Evolutionary conservation across 805 yeast genomes (phyloP), one percentile per base, ranked within the genome.

Genomic region (Wickerhamiella slavikovae): DNA sequence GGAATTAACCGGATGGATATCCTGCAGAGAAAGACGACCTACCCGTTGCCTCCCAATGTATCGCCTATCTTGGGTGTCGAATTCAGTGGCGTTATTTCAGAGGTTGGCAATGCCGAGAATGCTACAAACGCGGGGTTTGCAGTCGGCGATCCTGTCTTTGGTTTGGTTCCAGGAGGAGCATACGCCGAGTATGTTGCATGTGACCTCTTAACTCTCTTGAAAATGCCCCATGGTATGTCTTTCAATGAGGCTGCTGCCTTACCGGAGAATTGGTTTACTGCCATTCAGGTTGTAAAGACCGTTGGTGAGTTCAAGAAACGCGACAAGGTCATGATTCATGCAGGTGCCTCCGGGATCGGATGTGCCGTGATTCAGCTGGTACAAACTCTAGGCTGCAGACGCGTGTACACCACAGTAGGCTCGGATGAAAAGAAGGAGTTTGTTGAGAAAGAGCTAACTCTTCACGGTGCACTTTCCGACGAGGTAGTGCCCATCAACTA

Each of bases 251-350:
- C 54, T 2, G 54, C 57, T 2, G 40, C 47, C 1, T 32, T 54
- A 3, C 55, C 54, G 3, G 52, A 49, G 24, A 46, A 36, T 14
- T 55, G 60, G 60, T 41, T 50, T 22, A 43, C 54, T 4, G 60
- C 60, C 0, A 27, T 44, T 3, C 56, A 51, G 34, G 44, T 48
- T 5, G 37, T 55, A 5, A 39, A 37, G 8, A 17, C 34, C 19
- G 50, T 47, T 2, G 54, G 48, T n/a, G 31, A 33, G 12, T 36
- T 52, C 28, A 29, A 35, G 20, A 36, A 42, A 38, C 45, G 47
- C 11, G 43, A 48, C 25, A 30, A 42, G 14, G 38, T 55, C 10
- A 38, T 51, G 24, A 38, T 55, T 17, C 55, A 45, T 32, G 52
- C 50, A 17, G 58, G 57, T 1, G 48, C 54, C 17, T 42, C 48